Base-by-base conservation (phyloP, 192 early-diverging fungal species). In the Linnemannia exigua region DNA sequence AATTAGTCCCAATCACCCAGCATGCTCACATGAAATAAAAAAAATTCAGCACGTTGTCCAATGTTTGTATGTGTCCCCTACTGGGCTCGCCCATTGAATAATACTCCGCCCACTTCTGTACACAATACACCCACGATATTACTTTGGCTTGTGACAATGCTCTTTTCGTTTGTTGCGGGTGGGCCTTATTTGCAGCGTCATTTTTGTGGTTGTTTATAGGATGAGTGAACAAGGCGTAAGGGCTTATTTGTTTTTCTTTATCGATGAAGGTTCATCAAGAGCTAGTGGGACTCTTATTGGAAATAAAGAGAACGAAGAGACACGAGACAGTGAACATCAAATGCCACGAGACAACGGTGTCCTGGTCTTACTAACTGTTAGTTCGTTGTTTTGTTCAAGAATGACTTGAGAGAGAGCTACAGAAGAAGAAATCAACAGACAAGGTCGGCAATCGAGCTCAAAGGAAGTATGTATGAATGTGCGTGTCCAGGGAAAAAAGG, bases 1-100 rank as follows among this genome's bases (percentile, higher is more conserved):
- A n/a, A n/a, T n/a, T n/a, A n/a, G n/a, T n/a, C n/a, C 58, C 58
- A 31, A 25, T 38, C 33, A 33, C 5, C 19, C 33, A 33, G 36
- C 67, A 41, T 46, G 70, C 70, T 71, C 70, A 71, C 70, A 71
- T 71, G 70, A 71, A 70, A 71, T 71, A 38, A 69, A 71, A 71
- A 38, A 37, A 71, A 71, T 70, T n/a, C 41, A 44, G 25, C 38
- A 46, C 44, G 46, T 28, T 38, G 20, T 71, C 47, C 25, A n/a
- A 12, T 71, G 44, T 47, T 44, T 20, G 9, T 48, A 1, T 16
- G n/a, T n/a, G n/a, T 70, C 36, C 38, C 36, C 17, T 22, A 7
- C 38, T 6, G 41, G 0, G 9, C 28, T 63, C 28, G 58, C 58
- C 58, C 25, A 63, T 63, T 63, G 58, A 63, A 63, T 63, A 63